Conservation (phyloP, 345 rosid genomes). For the Clarkia xantiana region DNA sequence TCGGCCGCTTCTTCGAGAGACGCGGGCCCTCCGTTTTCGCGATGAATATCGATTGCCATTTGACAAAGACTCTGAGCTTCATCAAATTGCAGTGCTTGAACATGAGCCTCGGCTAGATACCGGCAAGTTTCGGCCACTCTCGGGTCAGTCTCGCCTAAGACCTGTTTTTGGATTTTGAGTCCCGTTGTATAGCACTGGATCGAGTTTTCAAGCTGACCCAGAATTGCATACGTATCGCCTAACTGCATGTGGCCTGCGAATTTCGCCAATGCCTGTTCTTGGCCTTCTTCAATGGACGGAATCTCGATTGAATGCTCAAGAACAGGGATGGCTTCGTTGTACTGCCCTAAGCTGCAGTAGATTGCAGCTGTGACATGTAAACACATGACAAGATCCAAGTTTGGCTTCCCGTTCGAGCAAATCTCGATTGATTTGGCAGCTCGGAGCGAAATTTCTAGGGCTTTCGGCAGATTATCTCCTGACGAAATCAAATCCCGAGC, state of each 20-base stretch:
- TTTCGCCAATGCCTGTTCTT: slow-evolving; percentile 76
- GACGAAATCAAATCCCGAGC: slow-evolving; percentile 57
- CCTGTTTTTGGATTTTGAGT: slow-evolving; percentile 55
- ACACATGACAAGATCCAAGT: slow-evolving; percentile 70
- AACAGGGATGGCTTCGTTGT: slow-evolving; percentile 63
- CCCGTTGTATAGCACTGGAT: slow-evolving; percentile 58
- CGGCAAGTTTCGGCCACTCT: slow-evolving; percentile 82
- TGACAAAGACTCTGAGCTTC: slow-evolving; percentile 63
- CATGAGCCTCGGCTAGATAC: slow-evolving; percentile 75
- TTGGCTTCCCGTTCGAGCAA: slow-evolving; percentile 43
- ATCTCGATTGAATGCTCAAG: slow-evolving; percentile 67
- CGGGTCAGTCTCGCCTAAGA: slow-evolving; percentile 57
- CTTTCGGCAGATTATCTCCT: slow-evolving; percentile 54
- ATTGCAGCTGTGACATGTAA: slow-evolving; percentile 79
- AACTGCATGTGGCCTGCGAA: slow-evolving; percentile 89
- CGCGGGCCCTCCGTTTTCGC: slow-evolving; percentile 41
- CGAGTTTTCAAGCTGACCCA: slow-evolving; percentile 74
- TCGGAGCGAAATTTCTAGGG: slow-evolving; percentile 61
- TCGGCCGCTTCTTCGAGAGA: slow-evolving; percentile 84
- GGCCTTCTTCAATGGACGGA: slow-evolving; percentile 47
- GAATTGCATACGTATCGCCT: slow-evolving; percentile 84
- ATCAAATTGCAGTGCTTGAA: slow-evolving; percentile 71
- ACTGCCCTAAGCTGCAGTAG: slow-evolving; percentile 60
- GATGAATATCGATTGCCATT: slow-evolving; percentile 59
- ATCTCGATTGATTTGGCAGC: slow-evolving; percentile 62